Percentiles rank a stretch among this genome's conserved stretches.
These are phyloP conservation scores for Saturnispora silvae DNA, from an alignment of 805 yeast species.

Conservation along the genomic window DNA sequence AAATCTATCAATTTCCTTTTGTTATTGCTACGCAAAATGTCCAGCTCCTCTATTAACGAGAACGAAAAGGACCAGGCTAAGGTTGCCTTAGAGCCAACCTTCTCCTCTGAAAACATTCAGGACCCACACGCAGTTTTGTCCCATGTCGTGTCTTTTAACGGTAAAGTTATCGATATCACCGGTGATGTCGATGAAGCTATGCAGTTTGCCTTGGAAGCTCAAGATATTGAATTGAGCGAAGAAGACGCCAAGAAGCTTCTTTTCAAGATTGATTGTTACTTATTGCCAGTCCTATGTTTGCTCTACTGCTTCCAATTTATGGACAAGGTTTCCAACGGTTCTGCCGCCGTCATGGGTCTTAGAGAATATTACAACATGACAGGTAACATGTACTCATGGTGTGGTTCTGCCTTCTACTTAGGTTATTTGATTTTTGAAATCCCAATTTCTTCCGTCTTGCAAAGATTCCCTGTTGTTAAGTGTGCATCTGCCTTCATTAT, in stretches of 20 bases:
- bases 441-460: constrained; percentile 32
- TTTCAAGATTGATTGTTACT: constrained; percentile 37
- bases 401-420: constrained; percentile 22
- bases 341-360: constrained; percentile 51
- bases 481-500: constrained; percentile 14
- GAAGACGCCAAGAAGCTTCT: constrained; percentile 7
- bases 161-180: constrained; percentile 6
- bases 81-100: constrained; percentile 2
- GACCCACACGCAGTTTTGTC: neutral
- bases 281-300: constrained; percentile 41
- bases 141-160: neutral
- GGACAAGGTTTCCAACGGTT: constrained; percentile 47
- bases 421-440: constrained; percentile 47
- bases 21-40: too few species aligned
- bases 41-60: neutral
- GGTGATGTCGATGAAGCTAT: constrained; percentile 11
- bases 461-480: constrained; percentile 41
- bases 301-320: constrained; percentile 44
- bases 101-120: constrained; percentile 6
- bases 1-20: too few species aligned
- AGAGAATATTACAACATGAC: constrained; percentile 37
- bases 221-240: constrained; percentile 6
- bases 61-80: neutral
- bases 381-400: constrained; percentile 28
- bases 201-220: constrained; percentile 8